Conservation (phyloP, 768 basidiomycete species). For the Lactarius hatsudake region DNA sequence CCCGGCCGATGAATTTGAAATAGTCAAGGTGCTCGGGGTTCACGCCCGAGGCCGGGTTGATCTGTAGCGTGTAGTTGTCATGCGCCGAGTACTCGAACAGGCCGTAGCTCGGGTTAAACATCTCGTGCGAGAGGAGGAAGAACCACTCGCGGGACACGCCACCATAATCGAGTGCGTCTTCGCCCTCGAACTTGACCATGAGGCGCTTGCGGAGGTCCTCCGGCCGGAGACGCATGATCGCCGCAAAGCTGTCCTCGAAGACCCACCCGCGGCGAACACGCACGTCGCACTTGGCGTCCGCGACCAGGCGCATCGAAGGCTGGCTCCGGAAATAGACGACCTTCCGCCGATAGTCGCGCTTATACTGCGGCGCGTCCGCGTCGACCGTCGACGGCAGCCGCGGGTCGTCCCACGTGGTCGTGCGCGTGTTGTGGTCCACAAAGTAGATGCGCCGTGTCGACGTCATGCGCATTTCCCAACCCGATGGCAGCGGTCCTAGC, state of each 20-base stretch:
- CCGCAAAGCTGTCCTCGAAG: constrained; percentile 82
- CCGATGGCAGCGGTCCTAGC: constrained; percentile 75
- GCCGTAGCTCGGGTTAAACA: constrained; percentile 82
- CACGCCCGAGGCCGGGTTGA: constrained; percentile 72
- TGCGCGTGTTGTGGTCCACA: constrained; percentile 87
- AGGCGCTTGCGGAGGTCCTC: constrained; percentile 67
- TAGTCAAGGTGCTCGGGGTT: constrained; percentile 78
- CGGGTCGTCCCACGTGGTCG: constrained; percentile 93
- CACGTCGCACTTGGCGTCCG: constrained; percentile 78
- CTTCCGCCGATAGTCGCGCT: constrained; percentile 89
- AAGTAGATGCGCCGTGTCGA: constrained; percentile 85
- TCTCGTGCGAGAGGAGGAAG: constrained; percentile 78
- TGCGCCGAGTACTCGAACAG: constrained; percentile 77
- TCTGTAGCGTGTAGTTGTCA: constrained; percentile 79
- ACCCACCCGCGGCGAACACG: constrained; percentile 78
- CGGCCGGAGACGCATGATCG: constrained; percentile 77
- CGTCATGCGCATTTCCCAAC: constrained; percentile 94
- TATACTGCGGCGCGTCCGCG: constrained; percentile 91
- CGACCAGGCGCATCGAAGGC: constrained; percentile 72
- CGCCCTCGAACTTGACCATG: constrained; percentile 74
- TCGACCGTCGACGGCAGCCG: constrained; percentile 79
- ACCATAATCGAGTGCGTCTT: constrained; percentile 78
- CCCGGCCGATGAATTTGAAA: constrained; percentile 78
- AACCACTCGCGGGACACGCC: constrained; percentile 86
- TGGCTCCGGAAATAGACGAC: constrained; percentile 92